Base-by-base conservation (phyloP, 306 rosid species). In the Cicer yamashitae region DNA sequence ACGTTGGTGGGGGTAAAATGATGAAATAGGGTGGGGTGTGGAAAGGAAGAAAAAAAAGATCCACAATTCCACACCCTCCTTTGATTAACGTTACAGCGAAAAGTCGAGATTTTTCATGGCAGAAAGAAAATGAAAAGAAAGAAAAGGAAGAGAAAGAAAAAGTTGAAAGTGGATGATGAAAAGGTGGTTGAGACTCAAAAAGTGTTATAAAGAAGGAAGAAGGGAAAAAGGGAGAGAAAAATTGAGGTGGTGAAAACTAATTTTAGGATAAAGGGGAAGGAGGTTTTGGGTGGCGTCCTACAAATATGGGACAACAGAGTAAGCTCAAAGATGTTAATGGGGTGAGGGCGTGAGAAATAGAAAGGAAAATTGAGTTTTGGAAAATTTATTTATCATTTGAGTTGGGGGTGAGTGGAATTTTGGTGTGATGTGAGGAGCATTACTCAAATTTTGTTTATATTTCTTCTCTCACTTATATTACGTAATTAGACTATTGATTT, bases 61-160 rank as follows among this genome's bases (percentile, higher is more conserved):
- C 80, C 80, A 76, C 80, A 44, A 67, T 53, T 17, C 80, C 80
- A 76, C 80, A 76, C 80, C 74, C 74, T 60, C 37, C 0, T 34
- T 34, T 1, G 58, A 3, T 22, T 57, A 34, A 66, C 0, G 7
- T 74, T 52, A 74, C 3, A 43, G 47, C 7, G 37, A 5, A 66
- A 43, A 0, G 2, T 22, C 53, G 10, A 7, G 54, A 3, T 54
- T 52, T 25, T 57, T 61, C 80, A 76, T 76, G 9, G 79, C 5
- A 63, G 25, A 47, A 46, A 47, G 30, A 47, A 14, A 13, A n/a
- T 1, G 3, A 13, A 8, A 10, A 65, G 6, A 17, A 41, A 61
- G 48, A 53, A 40, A 5, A 22, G 44, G 1, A 6, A 34, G 10
- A n/a, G 7, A 7, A 37, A 7, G 13, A 38, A 17, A 4, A 2